phyloP scores from a whole-genome alignment of 1,139 yeast species.

The Debaryomyces singareniensis region DNA sequence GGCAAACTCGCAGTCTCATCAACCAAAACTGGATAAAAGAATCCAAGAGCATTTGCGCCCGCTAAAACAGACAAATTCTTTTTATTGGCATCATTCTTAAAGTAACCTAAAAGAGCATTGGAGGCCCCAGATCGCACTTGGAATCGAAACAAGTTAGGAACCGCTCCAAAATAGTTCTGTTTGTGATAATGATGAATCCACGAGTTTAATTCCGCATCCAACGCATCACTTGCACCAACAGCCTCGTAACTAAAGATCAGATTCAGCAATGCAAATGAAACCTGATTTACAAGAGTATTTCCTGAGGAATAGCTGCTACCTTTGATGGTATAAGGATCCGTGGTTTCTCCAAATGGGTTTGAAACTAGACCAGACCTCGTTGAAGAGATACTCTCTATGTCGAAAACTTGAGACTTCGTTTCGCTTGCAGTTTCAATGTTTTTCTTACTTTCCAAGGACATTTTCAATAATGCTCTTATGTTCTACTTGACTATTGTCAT shows the following conservation, averaged over 20 bases:
- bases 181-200: conserved; percentile 55
- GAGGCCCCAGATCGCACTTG: conserved; percentile 87
- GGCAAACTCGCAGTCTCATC: conserved; percentile 42
- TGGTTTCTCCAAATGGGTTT: conserved; percentile 47
- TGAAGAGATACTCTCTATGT: conserved; percentile 1
- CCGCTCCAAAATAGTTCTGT: conserved; percentile 47
- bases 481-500: not conserved
- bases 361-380: conserved; percentile 2
- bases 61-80: conserved; percentile 49
- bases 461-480: not conserved
- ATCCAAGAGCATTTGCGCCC: conserved; percentile 62
- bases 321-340: conserved; percentile 48
- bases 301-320: conserved; percentile 56
- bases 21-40: conserved; percentile 50
- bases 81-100: conserved; percentile 36
- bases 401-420: not conserved
- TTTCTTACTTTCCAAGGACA: too few relatives aligned
- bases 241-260: conserved; percentile 67
- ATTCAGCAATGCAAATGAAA: conserved; percentile 56
- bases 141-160: conserved; percentile 54
- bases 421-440: conserved; percentile 1
- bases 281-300: conserved; percentile 57
- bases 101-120: conserved; percentile 69
- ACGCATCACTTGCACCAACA: conserved; percentile 53
- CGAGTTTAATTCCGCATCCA: conserved; percentile 53